Evolutionary conservation across 2,329 filamentous ascomycete genomes (phyloP), one percentile per base, ranked within the genome.

Genomic region (Penicillium hesseltinei): DNA sequence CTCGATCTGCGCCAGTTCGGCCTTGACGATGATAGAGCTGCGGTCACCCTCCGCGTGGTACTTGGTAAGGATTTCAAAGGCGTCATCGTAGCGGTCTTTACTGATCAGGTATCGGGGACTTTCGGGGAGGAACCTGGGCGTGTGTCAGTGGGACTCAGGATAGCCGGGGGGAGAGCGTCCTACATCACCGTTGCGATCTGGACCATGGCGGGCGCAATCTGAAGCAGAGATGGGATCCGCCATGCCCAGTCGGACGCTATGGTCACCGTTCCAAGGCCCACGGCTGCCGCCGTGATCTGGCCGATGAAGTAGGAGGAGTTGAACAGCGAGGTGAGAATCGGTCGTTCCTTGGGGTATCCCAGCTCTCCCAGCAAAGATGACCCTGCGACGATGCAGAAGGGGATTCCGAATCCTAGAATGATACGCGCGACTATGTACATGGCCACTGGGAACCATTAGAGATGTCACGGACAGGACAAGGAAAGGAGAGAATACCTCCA

Each of bases 381-480:
- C 5, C 81, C 84, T 2, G 82, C 80, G 35, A 85, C 81, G 59
- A 86, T 86, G 58, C 80, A 81, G 62, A 83, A 84, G 0, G 82
- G 80, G 47, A 87, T 83, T n/a, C 84, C 84, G 25, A 82, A 80
- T 17, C 84, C 84, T n/a, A 87, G 79, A 27, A 87, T 73, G 57
- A 84, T 78, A 54, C 84, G 81, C 13, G 84, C 78, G 21, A 85
- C 72, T 60, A 86, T 82, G 64, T 85, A 87, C 84, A 86, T 86
- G 38, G 70, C 80, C 31, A 78, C 80, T 82, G 13, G 27, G 27
- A 46, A 40, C 2, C 8, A 42, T 59, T 17, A 54, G 23, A 29
- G 3, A 27, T 36, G 36, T 40, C 11, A 54, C 39, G 29, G 7
- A 27, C 40, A 36, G 3, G 19, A 55, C 15, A 50, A n/a, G 5